Conservation (phyloP, 78 protist genomes). For the Protostelium mycophagum region DNA sequence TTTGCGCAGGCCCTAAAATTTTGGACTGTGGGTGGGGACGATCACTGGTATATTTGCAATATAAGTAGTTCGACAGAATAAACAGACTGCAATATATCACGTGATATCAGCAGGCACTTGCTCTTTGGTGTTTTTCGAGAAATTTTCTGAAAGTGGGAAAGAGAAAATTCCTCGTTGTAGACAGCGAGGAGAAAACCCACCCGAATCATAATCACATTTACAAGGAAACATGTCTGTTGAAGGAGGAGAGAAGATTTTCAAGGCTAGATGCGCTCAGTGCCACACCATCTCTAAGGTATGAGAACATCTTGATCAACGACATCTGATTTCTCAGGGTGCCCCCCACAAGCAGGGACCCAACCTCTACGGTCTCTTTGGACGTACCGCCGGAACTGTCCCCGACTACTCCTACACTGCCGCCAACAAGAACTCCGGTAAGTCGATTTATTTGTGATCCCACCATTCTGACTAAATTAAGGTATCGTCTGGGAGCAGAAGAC, state of each 20-base stretch:
- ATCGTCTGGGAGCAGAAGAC: conserved; percentile 83
- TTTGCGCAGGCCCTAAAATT: no score
- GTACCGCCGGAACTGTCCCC: conserved; percentile 71
- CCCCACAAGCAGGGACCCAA: conserved; percentile 83
- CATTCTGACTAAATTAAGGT: conserved; percentile 17
- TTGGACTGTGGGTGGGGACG: no score
- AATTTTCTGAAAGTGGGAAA: no score
- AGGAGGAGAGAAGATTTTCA: conserved; percentile 53
- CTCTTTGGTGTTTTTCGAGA: no score
- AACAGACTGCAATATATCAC: no score
- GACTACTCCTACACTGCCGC: conserved; percentile 82
- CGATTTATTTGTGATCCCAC: background rate
- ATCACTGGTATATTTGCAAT: no score
- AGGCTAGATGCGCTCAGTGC: conserved; percentile 83
- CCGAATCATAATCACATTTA: no score
- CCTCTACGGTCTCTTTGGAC: conserved; percentile 79
- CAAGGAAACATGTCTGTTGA: conserved; percentile 27
- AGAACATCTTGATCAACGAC: background rate
- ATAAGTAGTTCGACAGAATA: no score
- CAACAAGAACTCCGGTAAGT: conserved; percentile 78
- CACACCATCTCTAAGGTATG: conserved; percentile 70
- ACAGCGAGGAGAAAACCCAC: no score
- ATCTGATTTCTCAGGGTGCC: conserved; percentile 20
- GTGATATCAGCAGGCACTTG: no score
- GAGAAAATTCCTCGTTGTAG: no score